Evolutionary conservation across 495 filamentous ascomycete species (phyloP).

Genomic region (Tuber indicum): DNA sequence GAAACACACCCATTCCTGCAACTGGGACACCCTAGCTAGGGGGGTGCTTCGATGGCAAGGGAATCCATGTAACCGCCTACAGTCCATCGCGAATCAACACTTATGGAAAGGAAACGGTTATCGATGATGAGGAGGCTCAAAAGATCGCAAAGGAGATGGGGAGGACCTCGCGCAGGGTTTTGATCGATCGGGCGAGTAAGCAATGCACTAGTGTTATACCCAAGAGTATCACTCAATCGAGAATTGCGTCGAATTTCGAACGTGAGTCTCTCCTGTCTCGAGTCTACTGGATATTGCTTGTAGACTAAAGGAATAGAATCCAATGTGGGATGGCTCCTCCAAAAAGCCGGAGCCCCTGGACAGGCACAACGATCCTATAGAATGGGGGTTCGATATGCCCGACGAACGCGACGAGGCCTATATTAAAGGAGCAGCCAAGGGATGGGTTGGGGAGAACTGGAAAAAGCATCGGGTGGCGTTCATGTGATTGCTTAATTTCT

Average conservation of each 20-base stretch:
- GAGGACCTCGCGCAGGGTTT: slow-evolving; percentile 48
- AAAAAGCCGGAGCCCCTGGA: slow-evolving; percentile 48
- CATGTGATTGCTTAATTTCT: background rate
- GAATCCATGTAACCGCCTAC: slow-evolving; percentile 56
- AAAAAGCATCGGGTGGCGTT: slow-evolving; percentile 27
- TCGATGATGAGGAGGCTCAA: slow-evolving; percentile 45
- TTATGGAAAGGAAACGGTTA: slow-evolving; percentile 45
- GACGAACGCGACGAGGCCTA: slow-evolving; percentile 48
- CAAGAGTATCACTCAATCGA: slow-evolving; percentile 54
- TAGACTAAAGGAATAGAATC: slow-evolving; percentile 43
- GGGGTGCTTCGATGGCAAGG: slow-evolving; percentile 46
- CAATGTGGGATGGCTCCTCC: slow-evolving; percentile 48
- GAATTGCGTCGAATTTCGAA: slow-evolving; percentile 57
- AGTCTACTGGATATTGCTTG: background rate
- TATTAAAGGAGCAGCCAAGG: slow-evolving; percentile 46
- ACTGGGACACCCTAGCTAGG: slow-evolving; percentile 45
- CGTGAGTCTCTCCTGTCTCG: slow-evolving; percentile 17
- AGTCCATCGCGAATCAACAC: slow-evolving; percentile 58
- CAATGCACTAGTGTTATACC: slow-evolving; percentile 54
- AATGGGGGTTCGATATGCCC: slow-evolving; percentile 51
- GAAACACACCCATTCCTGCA: slow-evolving; percentile 82
- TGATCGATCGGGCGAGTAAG: slow-evolving; percentile 51
- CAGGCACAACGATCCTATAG: slow-evolving; percentile 50
- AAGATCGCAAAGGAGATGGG: slow-evolving; percentile 47
- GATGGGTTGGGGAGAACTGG: slow-evolving; percentile 46